These are phyloP conservation scores for Lenzites betulinus DNA, from an alignment of 768 basidiomycete genomes.

Conservation along the genomic window DNA sequence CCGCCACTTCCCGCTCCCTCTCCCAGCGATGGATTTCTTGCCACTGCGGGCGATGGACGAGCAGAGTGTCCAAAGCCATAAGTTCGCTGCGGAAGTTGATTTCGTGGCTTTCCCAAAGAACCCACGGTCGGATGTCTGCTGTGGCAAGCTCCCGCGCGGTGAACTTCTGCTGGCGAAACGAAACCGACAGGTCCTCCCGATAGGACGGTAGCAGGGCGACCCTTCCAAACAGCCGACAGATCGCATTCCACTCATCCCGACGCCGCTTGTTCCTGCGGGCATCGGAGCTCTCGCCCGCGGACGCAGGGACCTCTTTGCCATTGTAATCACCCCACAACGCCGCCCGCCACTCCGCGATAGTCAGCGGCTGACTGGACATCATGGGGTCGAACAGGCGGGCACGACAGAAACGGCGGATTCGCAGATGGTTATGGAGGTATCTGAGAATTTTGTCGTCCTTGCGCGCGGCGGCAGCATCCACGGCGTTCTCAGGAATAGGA, in stretches of 20 bases:
- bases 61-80: not conserved
- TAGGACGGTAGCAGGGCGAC: not conserved
- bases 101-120: not conserved
- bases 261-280: not conserved
- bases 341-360: slow-evolving; percentile 2
- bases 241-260: not conserved
- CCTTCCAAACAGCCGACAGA: not conserved
- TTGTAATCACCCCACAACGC: slow-evolving; percentile 4
- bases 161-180: not conserved
- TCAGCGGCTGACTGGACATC: not conserved
- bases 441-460: not conserved
- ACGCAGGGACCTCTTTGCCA: not conserved
- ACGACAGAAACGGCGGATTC: not conserved
- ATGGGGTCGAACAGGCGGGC: not conserved
- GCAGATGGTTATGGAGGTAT: slow-evolving; percentile 1
- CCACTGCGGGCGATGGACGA: not conserved
- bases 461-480: not conserved
- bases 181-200: not conserved
- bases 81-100: not conserved
- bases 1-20: not conserved
- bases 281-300: not conserved
- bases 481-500: not conserved
- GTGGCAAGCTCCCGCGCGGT: not conserved
- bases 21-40: not conserved
- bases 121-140: not conserved